Base-by-base conservation (phyloP, 129 eudicot species). In the Flaveria robusta region DNA sequence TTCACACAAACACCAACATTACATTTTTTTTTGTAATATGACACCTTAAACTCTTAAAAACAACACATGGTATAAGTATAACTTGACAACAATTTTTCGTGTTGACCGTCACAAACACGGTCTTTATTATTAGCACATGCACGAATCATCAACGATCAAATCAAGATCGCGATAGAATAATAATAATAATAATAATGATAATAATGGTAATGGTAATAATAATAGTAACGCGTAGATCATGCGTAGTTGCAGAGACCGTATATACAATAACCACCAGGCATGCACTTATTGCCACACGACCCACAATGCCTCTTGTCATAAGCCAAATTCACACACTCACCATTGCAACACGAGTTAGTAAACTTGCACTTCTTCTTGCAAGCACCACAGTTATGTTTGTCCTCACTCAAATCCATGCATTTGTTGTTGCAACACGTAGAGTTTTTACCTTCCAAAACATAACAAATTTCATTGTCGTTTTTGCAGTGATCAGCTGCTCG, bases 271-370 rank as follows among this genome's bases (percentile, higher is more conserved):
- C 86, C 82, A 3, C 83, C 87, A 3, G 70, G 58, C 83, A 58
- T 70, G 81, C 97, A 92, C 72, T 47, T 74, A 9, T 71, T 67
- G 19, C 83, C 80, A 79, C 97, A 92, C 12, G 47, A 11, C 20
- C 97, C 96, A 11, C 97, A 89, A 67, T 92, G 88, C 78, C 97
- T 85, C 87, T 89, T 89, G 22, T 90, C 96, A 39, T 68, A 88
- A 10, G 87, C 79, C 63, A 84, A 66, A 49, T 84, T 66, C 64
- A 90, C 96, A 50, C 96, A 90, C 71, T 88, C 79, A 10, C 93
- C 89, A 3, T 74, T 39, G 73, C 96, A 90, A 47, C 96, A 90
- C 10, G 71, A 15, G 45, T 68, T 68, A 0, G 91, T 82, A 31
- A 66, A 82, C 74, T 68, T 74, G 79, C 96, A 90, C 74, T 88